Base-by-base conservation (phyloP, 1,284 basidiomycete species). In the Sanghuangporus baumii region DNA sequence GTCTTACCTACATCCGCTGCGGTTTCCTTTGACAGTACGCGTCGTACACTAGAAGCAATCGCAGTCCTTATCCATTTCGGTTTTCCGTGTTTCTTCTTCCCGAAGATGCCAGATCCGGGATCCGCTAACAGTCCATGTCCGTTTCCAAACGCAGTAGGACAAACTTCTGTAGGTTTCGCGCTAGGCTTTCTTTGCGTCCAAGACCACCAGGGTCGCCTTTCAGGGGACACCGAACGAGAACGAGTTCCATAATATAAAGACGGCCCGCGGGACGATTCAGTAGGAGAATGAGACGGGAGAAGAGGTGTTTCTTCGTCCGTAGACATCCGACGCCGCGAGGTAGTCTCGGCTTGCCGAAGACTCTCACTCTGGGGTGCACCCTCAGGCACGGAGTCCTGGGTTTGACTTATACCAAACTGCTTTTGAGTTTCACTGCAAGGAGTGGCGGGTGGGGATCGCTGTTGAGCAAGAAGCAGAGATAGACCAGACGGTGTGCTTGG, bases 401-500 rank as follows among this genome's bases (percentile, higher is more conserved):
- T 51, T 54, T 46, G 47, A 26, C 7, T 57, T 18, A 18, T 26
- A 20, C 18, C 31, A 7, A 34, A 20, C 3, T 41, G 11, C 18
- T 55, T 52, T 34, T 59, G 34, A 47, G 12, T 23, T 41, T 57
- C 37, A 43, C 23, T 43, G 41, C 26, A 31, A 31, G 41, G 18
- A 47, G 48, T 58, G 34, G 31, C 59, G 48, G 54, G 59, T 11
- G 58, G 59, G 23, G 55, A 14, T 34, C 34, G 46, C 57, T 69
- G 71, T 9, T 69, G 74, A n/a, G 78, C 72, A 57, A 79, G 70
- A 31, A 79, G 71, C 18, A 81, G 58, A 3, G 80, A 78, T 41
- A 79, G 71, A 0, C 73, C 78, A 8, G 78, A 81, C n/a, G 80
- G 78, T 12, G 73, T 67, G 8, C 70, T 66, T 1, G 70, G 64